Base-by-base conservation (phyloP, 768 basidiomycete species). In the Coprinopsis strossmayeri region DNA sequence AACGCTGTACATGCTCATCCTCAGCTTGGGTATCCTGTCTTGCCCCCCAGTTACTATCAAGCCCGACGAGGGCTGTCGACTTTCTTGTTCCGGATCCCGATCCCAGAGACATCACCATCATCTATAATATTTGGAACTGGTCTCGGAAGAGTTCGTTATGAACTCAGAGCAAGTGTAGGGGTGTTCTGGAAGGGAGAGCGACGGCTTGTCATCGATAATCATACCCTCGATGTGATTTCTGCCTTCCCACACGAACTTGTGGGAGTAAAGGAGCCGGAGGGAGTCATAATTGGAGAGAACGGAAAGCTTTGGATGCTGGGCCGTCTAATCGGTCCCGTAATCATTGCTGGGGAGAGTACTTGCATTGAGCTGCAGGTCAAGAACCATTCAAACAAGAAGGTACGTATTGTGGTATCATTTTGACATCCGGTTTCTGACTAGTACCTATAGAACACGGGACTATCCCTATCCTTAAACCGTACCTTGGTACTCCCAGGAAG, bases 351-450 rank as follows among this genome's bases (percentile, higher is more conserved):
- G 7, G 78, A 81, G 57, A 78, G 76, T 51, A 82, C 76, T 15
- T 85, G 82, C 59, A 70, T 91, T 35, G 84, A 89, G 57, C 64
- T 92, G 46, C 79, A 84, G 53, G 82, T 91, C 41, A 89, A 82
- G 71, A 92, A 92, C 57, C 84, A 89, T 60, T 86, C 88, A 1
- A 66, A 69, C 44, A 87, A 85, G 67, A 90, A 84, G 82, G 89
- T 87, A 26, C 17, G 55, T 46, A 23, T 7, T 50, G 63, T 57
- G 20, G 26, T 30, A 35, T 4, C 25, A 10, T 46, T 23, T 47
- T 28, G 44, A 26, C 38, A 34, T 42, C 37, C 26, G 55, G 47
- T 34, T 35, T 32, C 43, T 45, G 28, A 38, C 49, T 20, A 50
- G 25, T 20, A 11, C 20, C 43, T 49, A 7, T 54, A 91, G 89